Evolutionary conservation across 371 early-diverging fungal species (phyloP), one percentile per base, ranked within the genome.

Genomic region (Mucor velutinosus): DNA sequence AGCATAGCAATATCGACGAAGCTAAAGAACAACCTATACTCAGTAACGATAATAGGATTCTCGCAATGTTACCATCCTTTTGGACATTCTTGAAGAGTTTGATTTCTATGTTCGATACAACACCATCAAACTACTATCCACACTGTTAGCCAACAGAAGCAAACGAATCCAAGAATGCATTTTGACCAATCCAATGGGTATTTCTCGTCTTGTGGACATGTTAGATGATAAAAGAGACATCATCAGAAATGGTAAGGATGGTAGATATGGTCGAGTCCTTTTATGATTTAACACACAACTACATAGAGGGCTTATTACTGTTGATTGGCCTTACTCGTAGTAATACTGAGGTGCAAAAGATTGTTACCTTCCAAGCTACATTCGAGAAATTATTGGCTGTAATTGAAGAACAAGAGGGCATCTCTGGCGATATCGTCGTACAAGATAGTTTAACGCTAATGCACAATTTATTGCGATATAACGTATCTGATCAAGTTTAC

Each of bases 321-420:
- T 69, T 99, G 71, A 96, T 95, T 49, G 84, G 93, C 0, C 83
- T 99, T 64, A 97, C 97, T 8, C 87, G 90, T 62, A 87, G 84
- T 45, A 96, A 97, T 77, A 92, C 97, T 33, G 98, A 98, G 53
- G 91, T 99, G 29, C 98, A 99, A 80, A 97, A 99, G 82, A 94
- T 99, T 66, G 93, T 98, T 55, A 97, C 97, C 5, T 99, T 99
- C 76, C 96, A 98, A 73, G 96, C 93, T 71, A 95, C 96, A 7
- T 98, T 99, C 81, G 98, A 98, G 67, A 86, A 92, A 19, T 75
- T 97, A 33, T 79, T 97, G 60, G 85, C 86, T 2, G 92, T 96
- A 55, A 92, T 97, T 67, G 79, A 88, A 55, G 95, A 94, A n/a
- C 97, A 97, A 69, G 97, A 95, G 45, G 96, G 94, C 15, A 88